Evolutionary conservation across 495 filamentous ascomycete species (phyloP), one percentile per base, ranked within the genome.

Genomic region (Tirmania nivea): DNA sequence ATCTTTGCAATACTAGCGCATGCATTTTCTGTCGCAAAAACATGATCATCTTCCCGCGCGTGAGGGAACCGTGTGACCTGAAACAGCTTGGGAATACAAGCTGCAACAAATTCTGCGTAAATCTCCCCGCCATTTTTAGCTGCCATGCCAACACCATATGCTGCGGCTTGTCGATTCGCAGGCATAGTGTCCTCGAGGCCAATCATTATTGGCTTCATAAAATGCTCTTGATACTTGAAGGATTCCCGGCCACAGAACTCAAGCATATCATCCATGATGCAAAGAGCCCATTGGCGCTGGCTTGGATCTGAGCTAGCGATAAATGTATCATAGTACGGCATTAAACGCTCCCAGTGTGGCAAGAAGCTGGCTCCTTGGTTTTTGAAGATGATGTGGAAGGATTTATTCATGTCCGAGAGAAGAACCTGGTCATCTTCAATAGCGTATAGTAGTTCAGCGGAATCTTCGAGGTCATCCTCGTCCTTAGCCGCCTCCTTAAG

Each of bases 371-470:
- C 73, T 54, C 84, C 82, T 62, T 92, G 84, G 72, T 94, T 84
- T 73, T 95, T 95, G 73, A 96, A 96, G 60, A 99, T 86, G 48
- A 84, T 90, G 67, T 99, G 92, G 77, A 94, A 99, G 0, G 92
- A 86, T 71, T 99, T 99, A 79, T 96, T 99, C 92, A 99, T 99
- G 63, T 99, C 92, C 9, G 88, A 94, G 49, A 99, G 78, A 19
- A 99, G 71, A 25, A 85, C 88, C 66, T 96, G 90, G 64, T 99
- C 92, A 59, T 99, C 92, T 67, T 99, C 92, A 35, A 99, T 84
- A 7, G 92, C 92, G 60, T 90, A 83, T 6, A 89, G 67, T 50
- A 80, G 77, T 34, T 88, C 84, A 58, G 88, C 84, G 4, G 73
- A 73, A 52, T 89, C 81, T 58, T 94, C 86, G 52, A 87, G 83